A percentile compares a stretch with the other conserved stretches of the same genome.
Evolutionary conservation across 108 stramenopile genomes (phyloP).

Genomic region (Cyclotella sp.): DNA sequence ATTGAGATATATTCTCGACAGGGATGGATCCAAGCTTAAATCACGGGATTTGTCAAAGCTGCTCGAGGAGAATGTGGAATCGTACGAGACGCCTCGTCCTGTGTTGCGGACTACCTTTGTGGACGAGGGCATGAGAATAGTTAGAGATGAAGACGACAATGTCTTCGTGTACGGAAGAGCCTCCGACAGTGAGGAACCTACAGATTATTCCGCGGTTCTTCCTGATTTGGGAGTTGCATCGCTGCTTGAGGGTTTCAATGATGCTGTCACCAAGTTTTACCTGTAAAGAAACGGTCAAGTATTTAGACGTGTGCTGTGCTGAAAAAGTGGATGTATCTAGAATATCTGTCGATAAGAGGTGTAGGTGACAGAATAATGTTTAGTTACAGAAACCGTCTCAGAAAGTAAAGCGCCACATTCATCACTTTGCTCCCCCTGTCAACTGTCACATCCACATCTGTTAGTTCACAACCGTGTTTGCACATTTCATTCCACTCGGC

Average conservation of each 20-base stretch:
- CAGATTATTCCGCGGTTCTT: constrained; percentile 65
- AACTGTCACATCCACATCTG: not conserved
- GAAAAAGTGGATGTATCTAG: not conserved
- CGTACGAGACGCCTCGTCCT: constrained; percentile 69
- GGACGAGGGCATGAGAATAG: constrained; percentile 65
- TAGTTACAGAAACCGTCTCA: constrained; percentile 39
- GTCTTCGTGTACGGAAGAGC: constrained; percentile 77
- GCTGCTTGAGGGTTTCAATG: constrained; percentile 85
- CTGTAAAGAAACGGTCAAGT: constrained; percentile 43
- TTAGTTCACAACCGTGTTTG: constrained; percentile 18
- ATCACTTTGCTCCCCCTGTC: constrained; percentile 14
- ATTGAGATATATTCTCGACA: constrained; percentile 69
- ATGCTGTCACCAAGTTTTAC: constrained; percentile 72
- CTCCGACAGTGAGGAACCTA: constrained; percentile 58
- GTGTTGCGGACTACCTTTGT: constrained; percentile 72
- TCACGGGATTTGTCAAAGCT: constrained; percentile 65
- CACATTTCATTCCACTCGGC: constrained; percentile 55
- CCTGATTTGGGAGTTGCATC: constrained; percentile 77
- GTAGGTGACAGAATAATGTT: not conserved
- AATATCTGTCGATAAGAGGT: not conserved
- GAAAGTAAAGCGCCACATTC: constrained; percentile 28
- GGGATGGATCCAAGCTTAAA: constrained; percentile 54
- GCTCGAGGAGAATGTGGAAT: constrained; percentile 64
- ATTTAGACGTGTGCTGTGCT: not conserved
- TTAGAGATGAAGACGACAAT: constrained; percentile 82